Base-by-base conservation (phyloP, 805 yeast species). In the Metschnikowia amazonensis region DNA sequence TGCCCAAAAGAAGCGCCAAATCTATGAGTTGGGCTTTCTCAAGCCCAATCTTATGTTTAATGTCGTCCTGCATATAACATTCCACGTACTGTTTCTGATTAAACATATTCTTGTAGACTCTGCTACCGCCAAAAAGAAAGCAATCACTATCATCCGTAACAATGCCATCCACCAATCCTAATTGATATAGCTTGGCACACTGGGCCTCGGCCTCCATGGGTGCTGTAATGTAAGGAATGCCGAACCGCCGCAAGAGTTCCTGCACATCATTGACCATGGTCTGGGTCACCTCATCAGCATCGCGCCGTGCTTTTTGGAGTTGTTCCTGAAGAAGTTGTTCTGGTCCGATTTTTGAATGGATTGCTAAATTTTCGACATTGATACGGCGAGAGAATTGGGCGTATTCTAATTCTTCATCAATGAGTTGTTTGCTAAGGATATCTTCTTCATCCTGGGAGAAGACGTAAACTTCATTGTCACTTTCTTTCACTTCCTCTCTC, bases 181-280 rank as follows among this genome's bases (percentile, higher is more conserved):
- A 63, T n/a, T 64, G 59, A 32, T 80, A 64, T 5, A 94, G 66
- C 52, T 84, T 87, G 0, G 96, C 97, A 67, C 99, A 94, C 59
- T 94, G 99, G 0, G 99, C 98, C 67, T 94, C 99, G 1, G 99
- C 99, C 65, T 94, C 99, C 90, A 89, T 89, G 1, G 99, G 99
- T 0, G 99, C 97, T 0, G 96, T 87, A 8, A 94, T 77, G 54
- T 80, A 94, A 0, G 99, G 99, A 4, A 94, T 86, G 1, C 99
- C 99, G 71, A 94, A 94, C 44, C 92, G 66, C 24, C 85, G 77
- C 7, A 94, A 69, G 34, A 94, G 70, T 51, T 89, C 96, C 65
- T 94, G 97, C 16, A 95, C 94, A 60, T 94, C 98, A 31, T 74
- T 72, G 20, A 92, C 77, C 97, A 94, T 94, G 1, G 78, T 78